Evolutionary conservation across 2,329 filamentous ascomycete species (phyloP), one percentile per base, ranked within the genome.

Genomic region (Diaporthe nobilis): DNA sequence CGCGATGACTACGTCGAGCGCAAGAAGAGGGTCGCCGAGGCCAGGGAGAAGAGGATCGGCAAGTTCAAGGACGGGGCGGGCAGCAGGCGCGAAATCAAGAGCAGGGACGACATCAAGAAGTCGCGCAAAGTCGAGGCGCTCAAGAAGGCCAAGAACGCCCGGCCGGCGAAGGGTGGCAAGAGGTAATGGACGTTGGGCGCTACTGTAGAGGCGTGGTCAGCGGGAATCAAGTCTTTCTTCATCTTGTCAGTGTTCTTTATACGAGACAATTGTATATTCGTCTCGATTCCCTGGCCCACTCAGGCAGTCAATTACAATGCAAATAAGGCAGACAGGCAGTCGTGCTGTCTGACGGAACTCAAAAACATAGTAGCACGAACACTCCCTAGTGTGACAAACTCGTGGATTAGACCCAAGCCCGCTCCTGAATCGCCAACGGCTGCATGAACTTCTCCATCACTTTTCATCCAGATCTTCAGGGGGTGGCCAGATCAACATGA

Each of bases 1-100:
- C 90, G 97, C 77, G 95, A 96, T 83, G 96, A 99, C 85, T 99
- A 94, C 85, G 89, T 97, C 78, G 92, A 92, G 82, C 93, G 94
- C 86, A 98, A 97, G 92, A 96, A 96, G 92, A 92, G 95, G 82
- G 93, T 97, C 25, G 92, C 92, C 22, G 95, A 95, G 82, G 96
- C 96, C 61, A 94, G 94, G 85, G 94, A 98, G 88, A 95, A 95
- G 87, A 89, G 94, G 28, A 85, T 95, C 42, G 94, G 94, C 70
- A 90, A 91, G 77, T 96, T 93, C 86, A 91, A 88, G 82, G 93
- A 95, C 79, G 92, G 93, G 44, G 90, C 88, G 79, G 94, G 94
- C 73, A 96, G 93, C 87, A 93, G 86, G 83, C 86, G 88, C 82
- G 96, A 98, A 87, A 86, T 98, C 81, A 95, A 93, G 88, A 94